phyloP scores from a whole-genome alignment of 352 stramenopile genomes.

The Phytopythium oedochilum region DNA sequence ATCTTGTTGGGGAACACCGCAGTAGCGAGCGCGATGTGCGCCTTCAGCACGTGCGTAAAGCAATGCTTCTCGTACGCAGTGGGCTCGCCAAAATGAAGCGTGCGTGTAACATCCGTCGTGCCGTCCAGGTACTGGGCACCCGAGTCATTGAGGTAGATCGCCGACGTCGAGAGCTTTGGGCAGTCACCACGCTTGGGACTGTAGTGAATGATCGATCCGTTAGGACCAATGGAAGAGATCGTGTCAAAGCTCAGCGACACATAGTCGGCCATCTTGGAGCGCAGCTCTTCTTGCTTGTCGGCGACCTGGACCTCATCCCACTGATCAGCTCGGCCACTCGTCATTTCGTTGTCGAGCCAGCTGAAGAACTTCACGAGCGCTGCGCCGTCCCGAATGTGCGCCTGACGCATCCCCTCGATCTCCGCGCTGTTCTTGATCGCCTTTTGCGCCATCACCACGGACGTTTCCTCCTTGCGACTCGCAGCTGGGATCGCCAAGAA shows the following conservation, averaged over 20 bases:
- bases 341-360: conserved; percentile 86
- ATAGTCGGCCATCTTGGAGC: conserved; percentile 84
- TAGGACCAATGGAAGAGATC: conserved; percentile 95
- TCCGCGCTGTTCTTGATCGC: conserved; percentile 94
- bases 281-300: conserved; percentile 87
- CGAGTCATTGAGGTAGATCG: conserved; percentile 98
- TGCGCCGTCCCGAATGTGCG: conserved; percentile 94
- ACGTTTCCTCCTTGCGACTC: conserved; percentile 74
- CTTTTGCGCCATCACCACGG: conserved; percentile 79
- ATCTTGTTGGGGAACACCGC: conserved; percentile 88
- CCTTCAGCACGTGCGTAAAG: conserved; percentile 97
- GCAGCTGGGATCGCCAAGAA: conserved; percentile 69
- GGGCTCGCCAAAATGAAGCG: conserved; percentile 95
- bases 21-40: conserved; percentile 94
- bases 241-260: conserved; percentile 96
- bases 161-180: conserved; percentile 85
- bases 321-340: conserved; percentile 40
- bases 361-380: conserved; percentile 94
- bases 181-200: conserved; percentile 78
- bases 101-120: conserved; percentile 99
- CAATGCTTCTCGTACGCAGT: conserved; percentile 91
- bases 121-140: conserved; percentile 98
- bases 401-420: conserved; percentile 93
- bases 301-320: conserved; percentile 87
- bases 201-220: conserved; percentile 98